phyloP scores from a whole-genome alignment of 2,329 filamentous ascomycete species.

The Tympanopsis confertula region DNA sequence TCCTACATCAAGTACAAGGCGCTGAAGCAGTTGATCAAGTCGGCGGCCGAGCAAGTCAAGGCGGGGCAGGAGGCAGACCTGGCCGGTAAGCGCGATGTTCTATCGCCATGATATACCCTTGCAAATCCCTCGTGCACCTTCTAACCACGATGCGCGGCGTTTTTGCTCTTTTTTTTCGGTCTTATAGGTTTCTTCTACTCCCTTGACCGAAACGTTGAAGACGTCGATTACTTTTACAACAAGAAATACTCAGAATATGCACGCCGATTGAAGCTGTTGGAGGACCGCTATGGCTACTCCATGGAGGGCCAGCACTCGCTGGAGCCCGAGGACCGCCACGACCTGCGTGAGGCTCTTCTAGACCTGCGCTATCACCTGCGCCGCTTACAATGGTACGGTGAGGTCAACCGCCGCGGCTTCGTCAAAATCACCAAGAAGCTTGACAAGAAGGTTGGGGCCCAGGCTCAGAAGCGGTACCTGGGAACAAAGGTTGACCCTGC shows the following conservation, averaged over 20 bases:
- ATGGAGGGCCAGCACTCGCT: conserved; percentile 40
- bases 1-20: conserved; percentile 84
- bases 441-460: conserved; percentile 79
- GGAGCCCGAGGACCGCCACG: conserved; percentile 70
- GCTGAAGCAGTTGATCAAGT: conserved; percentile 90
- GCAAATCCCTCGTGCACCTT: background rate
- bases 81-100: conserved; percentile 51
- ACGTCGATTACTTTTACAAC: conserved; percentile 94
- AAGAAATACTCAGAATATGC: conserved; percentile 81
- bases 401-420: conserved; percentile 90
- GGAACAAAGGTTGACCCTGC: conserved; percentile 81
- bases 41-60: conserved; percentile 52
- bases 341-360: conserved; percentile 78
- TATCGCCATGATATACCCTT: background rate
- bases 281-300: conserved; percentile 73
- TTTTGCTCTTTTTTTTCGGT: no score
- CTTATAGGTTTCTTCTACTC: conserved; percentile 87
- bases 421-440: conserved; percentile 98
- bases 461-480: conserved; percentile 75
- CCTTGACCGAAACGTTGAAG: conserved; percentile 91
- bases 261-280: conserved; percentile 72
- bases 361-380: conserved; percentile 79
- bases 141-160: no score
- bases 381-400: conserved; percentile 94
- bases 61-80: conserved; percentile 71